These are phyloP conservation scores for Fusarium drepaniforme DNA, from an alignment of 2,329 filamentous ascomycete genomes.

Conservation along the genomic window DNA sequence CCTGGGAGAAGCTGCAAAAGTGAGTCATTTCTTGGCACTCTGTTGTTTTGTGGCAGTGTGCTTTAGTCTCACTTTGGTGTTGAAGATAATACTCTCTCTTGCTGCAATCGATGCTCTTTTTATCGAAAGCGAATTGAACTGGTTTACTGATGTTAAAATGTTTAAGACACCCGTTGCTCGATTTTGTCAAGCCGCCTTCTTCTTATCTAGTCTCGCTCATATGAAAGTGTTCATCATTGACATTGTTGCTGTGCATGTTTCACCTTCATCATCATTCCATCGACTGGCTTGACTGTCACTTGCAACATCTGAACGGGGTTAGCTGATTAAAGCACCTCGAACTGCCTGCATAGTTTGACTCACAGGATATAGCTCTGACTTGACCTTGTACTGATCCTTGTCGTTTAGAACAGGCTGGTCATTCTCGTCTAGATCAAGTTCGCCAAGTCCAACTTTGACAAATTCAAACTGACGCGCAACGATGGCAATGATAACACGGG, in stretches of 20 bases:
- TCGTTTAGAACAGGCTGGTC: neutral
- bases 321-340: neutral
- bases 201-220: too few relatives aligned
- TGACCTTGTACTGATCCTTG: neutral
- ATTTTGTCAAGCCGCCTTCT: too few relatives aligned
- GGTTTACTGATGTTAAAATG: too few relatives aligned
- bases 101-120: too few relatives aligned
- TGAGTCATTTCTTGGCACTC: neutral
- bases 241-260: neutral
- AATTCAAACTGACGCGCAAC: conserved; percentile 4
- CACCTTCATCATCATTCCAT: neutral
- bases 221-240: neutral
- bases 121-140: too few relatives aligned
- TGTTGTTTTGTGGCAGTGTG: neutral
- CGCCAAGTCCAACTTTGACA: conserved; percentile 1
- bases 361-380: neutral
- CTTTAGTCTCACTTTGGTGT: neutral
- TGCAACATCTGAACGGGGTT: neutral
- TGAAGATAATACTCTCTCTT: too few relatives aligned
- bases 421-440: neutral
- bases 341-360: neutral
- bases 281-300: neutral
- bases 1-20: neutral
- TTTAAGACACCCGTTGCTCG: too few relatives aligned
- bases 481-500: conserved; percentile 1